Evolutionary conservation across 306 rosid genomes (phyloP).

Genomic region (Gastrolobium villosum): DNA sequence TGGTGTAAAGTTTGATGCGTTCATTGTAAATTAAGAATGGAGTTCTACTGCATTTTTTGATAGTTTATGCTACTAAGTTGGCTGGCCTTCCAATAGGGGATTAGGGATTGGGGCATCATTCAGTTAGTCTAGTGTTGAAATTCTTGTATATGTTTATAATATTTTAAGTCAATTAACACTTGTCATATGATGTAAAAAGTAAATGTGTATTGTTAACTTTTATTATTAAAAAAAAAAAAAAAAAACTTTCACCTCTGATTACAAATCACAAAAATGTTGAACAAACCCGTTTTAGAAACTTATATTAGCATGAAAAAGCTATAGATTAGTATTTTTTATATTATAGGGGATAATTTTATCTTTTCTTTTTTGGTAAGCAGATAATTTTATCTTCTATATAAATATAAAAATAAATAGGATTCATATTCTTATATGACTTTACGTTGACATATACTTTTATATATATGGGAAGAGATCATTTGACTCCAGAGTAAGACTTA

Average conservation of each 20-base stretch:
- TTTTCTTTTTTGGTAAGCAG: no score
- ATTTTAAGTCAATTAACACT: neutral
- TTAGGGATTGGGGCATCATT: neutral
- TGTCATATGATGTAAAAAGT: neutral
- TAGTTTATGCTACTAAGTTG: slow-evolving; percentile 1
- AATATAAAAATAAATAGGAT: no score
- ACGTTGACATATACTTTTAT: no score
- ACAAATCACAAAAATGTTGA: no score
- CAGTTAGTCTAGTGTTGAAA: slow-evolving; percentile 28
- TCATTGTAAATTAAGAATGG: slow-evolving; percentile 33
- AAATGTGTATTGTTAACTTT: neutral
- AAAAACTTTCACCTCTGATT: neutral
- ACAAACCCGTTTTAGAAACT: no score
- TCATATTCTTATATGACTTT: no score
- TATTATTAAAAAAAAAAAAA: neutral
- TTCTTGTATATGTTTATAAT: slow-evolving; percentile 30
- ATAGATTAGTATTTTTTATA: no score
- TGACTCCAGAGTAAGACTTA: no score
- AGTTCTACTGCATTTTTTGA: slow-evolving; percentile 11
- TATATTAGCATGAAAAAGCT: no score
- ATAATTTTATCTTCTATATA: no score
- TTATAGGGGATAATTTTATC: no score
- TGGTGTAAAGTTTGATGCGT: slow-evolving; percentile 28
- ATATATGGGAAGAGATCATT: no score
- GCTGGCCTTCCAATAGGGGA: neutral